These are phyloP conservation scores for Davidsoniella eucalypti DNA, from an alignment of 2,329 filamentous ascomycete genomes.

Conservation along the genomic window DNA sequence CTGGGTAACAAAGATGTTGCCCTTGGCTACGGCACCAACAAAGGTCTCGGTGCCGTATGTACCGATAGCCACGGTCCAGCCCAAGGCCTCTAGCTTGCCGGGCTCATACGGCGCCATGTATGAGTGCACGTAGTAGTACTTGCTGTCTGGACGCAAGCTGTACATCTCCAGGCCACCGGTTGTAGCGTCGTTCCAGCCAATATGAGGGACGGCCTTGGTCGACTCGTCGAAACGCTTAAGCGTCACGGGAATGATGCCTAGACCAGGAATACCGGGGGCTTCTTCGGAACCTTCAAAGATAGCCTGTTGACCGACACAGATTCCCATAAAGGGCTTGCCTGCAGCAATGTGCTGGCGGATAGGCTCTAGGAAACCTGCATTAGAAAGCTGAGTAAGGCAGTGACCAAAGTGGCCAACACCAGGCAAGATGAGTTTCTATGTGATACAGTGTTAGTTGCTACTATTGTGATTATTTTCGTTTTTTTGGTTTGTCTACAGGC, in stretches of 20 bases:
- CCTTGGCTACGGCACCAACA: conserved; percentile 72
- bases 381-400: conserved; percentile 70
- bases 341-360: conserved; percentile 67
- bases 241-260: conserved; percentile 55
- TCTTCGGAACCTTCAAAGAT: conserved; percentile 79
- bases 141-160: conserved; percentile 62
- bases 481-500: no score
- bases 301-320: conserved; percentile 87
- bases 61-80: conserved; percentile 85
- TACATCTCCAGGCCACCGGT: conserved; percentile 46
- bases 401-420: conserved; percentile 97
- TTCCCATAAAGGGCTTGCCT: conserved; percentile 96
- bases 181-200: conserved; percentile 92
- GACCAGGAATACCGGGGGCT: conserved; percentile 51
- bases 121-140: conserved; percentile 98
- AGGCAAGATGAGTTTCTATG: conserved; percentile 78
- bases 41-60: conserved; percentile 81
- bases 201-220: conserved; percentile 89
- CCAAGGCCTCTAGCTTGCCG: conserved; percentile 59
- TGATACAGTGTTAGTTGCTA: conserved; percentile 3
- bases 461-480: neutral
- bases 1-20: conserved; percentile 79
- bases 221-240: conserved; percentile 62
- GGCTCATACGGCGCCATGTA: conserved; percentile 66
- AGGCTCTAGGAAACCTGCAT: conserved; percentile 69